Base-by-base conservation (phyloP, 352 stramenopile genomes). In the Globisporangium echinulatum region DNA sequence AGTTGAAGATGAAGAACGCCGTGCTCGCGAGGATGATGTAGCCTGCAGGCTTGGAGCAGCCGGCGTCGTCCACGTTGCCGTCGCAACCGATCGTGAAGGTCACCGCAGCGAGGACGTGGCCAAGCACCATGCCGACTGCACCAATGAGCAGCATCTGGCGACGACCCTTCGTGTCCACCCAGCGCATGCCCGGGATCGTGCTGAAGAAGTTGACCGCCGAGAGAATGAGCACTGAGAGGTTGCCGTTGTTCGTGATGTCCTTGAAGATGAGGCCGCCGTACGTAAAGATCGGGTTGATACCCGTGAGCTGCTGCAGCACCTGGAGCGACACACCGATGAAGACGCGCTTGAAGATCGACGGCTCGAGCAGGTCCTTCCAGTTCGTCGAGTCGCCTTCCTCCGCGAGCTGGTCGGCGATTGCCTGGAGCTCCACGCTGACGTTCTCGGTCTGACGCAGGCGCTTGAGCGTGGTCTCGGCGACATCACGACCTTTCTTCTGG, bases 1-100 rank as follows among this genome's bases (percentile, higher is more conserved):
- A 84, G 67, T 79, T 76, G 64, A 79, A 79, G 3, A 76, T 58
- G 59, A 79, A 79, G 64, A 84, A 77, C 49, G 62, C 62, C 43
- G 71, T 61, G 44, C 64, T 58, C 39, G 78, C 11, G 14, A 75
- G 67, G 46, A 85, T 79, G 58, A 80, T 59, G 55, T 64, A 76
- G 19, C 72, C 76, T 19, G 71, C 73, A 13, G 67, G 56, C 37
- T 56, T 69, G 1, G 70, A 58, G 43, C 72, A 74, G 6, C 63
- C 70, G 1, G 69, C 53, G 50, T 79, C 46, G 44, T 70, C 66
- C 7, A 70, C 62, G 59, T 73, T 68, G 50, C 73, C 62, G 52
- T 70, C 49, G 42, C 71, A 82, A 37, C 68, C 69, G 14, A 52
- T 53, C 3, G 68, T 77, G 58, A 86, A 79, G 19, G 72, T 50